Conservation (phyloP, 805 yeast species). For the Cyberlindnera veronae region DNA sequence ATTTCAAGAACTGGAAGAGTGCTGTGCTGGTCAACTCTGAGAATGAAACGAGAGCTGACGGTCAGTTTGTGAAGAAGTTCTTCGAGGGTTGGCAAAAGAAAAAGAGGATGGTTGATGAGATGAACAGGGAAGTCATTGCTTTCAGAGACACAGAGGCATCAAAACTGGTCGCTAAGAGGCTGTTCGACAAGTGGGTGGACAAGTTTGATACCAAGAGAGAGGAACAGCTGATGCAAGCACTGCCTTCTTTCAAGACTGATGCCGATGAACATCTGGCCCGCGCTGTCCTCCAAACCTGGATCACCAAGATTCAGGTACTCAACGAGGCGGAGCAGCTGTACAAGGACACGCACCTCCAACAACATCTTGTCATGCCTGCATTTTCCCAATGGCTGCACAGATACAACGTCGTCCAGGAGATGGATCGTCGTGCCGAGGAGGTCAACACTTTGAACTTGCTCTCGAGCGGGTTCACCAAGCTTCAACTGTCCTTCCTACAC, state of each 20-base stretch:
- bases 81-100: constrained; percentile 9
- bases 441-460: constrained; percentile 25
- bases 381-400: constrained; percentile 18
- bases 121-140: constrained; percentile 1
- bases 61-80: constrained; percentile 3
- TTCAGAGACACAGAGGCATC: background rate
- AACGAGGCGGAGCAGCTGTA: constrained; percentile 7
- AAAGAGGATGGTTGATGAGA: background rate
- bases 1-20: constrained; percentile 20
- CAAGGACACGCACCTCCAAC: constrained; percentile 4
- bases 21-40: background rate
- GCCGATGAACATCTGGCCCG: background rate
- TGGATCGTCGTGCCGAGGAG: constrained; percentile 23
- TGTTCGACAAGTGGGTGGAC: constrained; percentile 12
- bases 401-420: constrained; percentile 6
- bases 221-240: background rate
- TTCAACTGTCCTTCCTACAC: constrained; percentile 19
- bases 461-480: constrained; percentile 24
- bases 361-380: constrained; percentile 5
- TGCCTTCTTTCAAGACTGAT: constrained; percentile 1
- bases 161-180: background rate
- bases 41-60: constrained; percentile 8
- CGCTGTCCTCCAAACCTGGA: constrained; percentile 4
- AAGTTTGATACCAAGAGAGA: constrained; percentile 8
- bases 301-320: constrained; percentile 2